Evolutionary conservation across 2,329 filamentous ascomycete species (phyloP).

Genomic region (Beauveria sp.): DNA sequence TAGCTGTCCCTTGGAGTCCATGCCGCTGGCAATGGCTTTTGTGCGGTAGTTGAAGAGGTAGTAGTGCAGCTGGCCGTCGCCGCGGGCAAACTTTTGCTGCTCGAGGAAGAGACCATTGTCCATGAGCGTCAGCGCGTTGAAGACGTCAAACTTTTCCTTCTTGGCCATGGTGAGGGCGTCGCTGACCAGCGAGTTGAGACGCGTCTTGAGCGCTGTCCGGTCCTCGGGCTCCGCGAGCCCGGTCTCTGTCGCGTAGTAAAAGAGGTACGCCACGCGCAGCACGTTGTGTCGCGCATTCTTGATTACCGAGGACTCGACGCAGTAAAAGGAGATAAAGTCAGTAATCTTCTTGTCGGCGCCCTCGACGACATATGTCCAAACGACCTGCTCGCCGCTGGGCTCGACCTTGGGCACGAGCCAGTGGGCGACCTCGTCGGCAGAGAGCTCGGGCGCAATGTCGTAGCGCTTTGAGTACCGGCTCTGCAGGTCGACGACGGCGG

Average conservation of each 20-base stretch:
- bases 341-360: constrained; percentile 70
- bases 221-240: constrained; percentile 55
- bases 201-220: constrained; percentile 58
- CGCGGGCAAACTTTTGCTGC: constrained; percentile 88
- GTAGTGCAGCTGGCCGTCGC: constrained; percentile 91
- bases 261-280: constrained; percentile 88
- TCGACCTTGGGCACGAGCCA: constrained; percentile 69
- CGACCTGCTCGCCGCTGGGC: constrained; percentile 62
- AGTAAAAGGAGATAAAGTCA: constrained; percentile 97
- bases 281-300: constrained; percentile 68
- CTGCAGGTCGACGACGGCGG: constrained; percentile 66
- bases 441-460: constrained; percentile 77
- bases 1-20: constrained; percentile 69
- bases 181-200: constrained; percentile 71
- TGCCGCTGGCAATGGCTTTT: constrained; percentile 74
- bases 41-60: constrained; percentile 97
- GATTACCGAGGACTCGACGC: constrained; percentile 87
- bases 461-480: constrained; percentile 72
- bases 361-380: constrained; percentile 92
- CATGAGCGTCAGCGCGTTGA: constrained; percentile 89
- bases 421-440: constrained; percentile 73
- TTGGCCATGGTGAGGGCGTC: constrained; percentile 83
- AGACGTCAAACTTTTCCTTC: constrained; percentile 79
- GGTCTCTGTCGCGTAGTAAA: constrained; percentile 87
- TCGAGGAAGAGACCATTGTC: constrained; percentile 92